Base-by-base conservation (phyloP, 2,329 filamentous ascomycete genomes). In the Diaporthe amygdali region DNA sequence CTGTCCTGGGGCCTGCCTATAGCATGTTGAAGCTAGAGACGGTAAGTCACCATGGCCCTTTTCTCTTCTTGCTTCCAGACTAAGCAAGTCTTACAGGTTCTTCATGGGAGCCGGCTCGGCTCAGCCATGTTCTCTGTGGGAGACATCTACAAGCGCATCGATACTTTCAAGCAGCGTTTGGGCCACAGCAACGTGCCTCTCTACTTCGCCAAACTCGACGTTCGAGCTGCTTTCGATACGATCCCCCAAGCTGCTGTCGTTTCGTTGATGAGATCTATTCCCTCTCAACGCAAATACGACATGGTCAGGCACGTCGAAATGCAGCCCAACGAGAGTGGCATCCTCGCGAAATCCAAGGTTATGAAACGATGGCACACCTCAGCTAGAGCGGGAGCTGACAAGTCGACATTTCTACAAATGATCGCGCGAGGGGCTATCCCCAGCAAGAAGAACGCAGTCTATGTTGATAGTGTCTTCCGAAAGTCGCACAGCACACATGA, bases 201-300 rank as follows among this genome's bases (percentile, higher is more conserved):
- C 1, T 98, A 93, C 81, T 97, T 98, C 81, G 95, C 92, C 72
- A 99, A 99, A 79, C 86, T 97, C 15, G 96, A 99, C 78, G 95
- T 99, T 25, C 90, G 94, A 78, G 91, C 94, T 2, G 97, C 96
- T 76, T 99, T 98, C 79, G 96, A 99, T 80, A 97, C 93, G 0
- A 98, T 99, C 54, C 96, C 96, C 0, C 96, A 98, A 79, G 82
- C 88, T 32, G 89, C 90, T 1, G 84, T 98, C 22, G 78, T 98
- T 41, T 79, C 85, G 30, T 84, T 98, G 32, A 88, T 97, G 74
- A 80, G 74, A 71, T 91, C 78, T 66, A 90, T 88, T 74, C 89
- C 81, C 74, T 83, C 82, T 15, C 84, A 92, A 70, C 81, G 86
- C 3, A 82, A 84, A 27, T 99, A 99, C 78, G 86, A 87, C 9